Conservation (phyloP, 2,329 filamentous ascomycete genomes). For the Paraphaeosphaeria sporulosa region DNA sequence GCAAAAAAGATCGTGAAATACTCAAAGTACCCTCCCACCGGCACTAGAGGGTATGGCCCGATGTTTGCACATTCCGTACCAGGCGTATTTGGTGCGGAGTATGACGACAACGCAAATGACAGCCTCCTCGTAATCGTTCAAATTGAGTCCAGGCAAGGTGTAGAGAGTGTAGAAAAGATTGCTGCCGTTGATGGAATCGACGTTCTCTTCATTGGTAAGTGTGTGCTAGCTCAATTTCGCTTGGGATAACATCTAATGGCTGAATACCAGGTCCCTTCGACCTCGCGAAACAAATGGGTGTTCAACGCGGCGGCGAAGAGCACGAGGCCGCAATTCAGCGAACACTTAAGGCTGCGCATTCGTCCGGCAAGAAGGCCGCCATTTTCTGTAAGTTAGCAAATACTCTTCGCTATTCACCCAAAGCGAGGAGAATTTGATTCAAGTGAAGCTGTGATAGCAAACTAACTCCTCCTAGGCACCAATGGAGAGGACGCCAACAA, state of each 20-base stretch:
- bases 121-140: constrained; percentile 48
- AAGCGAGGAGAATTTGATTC: background rate
- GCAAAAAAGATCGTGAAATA: constrained; percentile 5
- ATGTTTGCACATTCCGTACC: constrained; percentile 3
- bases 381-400: constrained; percentile 3
- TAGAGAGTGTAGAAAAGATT: constrained; percentile 56
- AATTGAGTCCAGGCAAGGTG: constrained; percentile 51
- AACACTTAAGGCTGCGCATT: background rate
- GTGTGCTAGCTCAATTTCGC: background rate
- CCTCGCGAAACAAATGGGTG: constrained; percentile 1
- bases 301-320: background rate
- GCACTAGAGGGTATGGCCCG: background rate
- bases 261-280: background rate
- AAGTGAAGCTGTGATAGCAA: background rate
- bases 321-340: constrained; percentile 5
- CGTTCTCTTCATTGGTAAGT: constrained; percentile 11
- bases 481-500: background rate
- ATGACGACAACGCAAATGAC: constrained; percentile 46
- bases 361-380: background rate
- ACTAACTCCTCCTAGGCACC: background rate
- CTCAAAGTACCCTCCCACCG: constrained; percentile 1
- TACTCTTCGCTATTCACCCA: background rate
- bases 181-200: constrained; percentile 52
- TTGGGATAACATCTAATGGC: background rate
- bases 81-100: constrained; percentile 24